Base-by-base conservation (phyloP, 2,329 filamentous ascomycete species). In the Knufia fluminis region DNA sequence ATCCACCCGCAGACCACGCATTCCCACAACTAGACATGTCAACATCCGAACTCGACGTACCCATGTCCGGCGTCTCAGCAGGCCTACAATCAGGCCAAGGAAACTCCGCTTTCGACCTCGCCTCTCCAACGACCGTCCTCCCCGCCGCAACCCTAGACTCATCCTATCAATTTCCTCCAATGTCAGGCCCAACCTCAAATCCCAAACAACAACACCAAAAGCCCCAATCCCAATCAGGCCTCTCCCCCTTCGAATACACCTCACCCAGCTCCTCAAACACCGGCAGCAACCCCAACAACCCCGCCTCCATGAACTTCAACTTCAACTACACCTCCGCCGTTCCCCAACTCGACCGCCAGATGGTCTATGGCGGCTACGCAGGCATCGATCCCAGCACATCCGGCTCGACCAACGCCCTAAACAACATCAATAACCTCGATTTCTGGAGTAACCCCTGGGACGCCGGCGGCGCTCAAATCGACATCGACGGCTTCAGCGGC, bases 291-390 rank as follows among this genome's bases (percentile, higher is more conserved):
- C 53, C 62, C 55, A 48, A 58, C 19, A 65, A 64, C 36, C 58
- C 59, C 16, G 60, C 64, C 23, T 53, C 65, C 4, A 67, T 69
- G 48, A 67, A 66, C 46, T 68, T 70, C 49, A 58, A 59, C 51
- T 61, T 66, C 46, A 62, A 64, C 12, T 58, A 64, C 28, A 52
- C 26, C 22, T 54, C 51, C 9, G 55, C 57, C 47, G 68, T 88
- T 22, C 80, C 83, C 8, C 80, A 86, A 52, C 75, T 91, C 12
- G 85, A 90, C 59, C 76, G 84, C 2, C 84, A 88, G 60, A 79
- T 89, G 54, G 82, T 88, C 1, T 86, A 87, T 54, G 82, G 81
- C 32, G 83, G 82, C 1, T 91, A 89, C 60, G 71, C 73, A 7
- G 75, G 71, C 24, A 64, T 79, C 58, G 67, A 80, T 63, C 68